These are phyloP conservation scores for Aphanomyces euteiches DNA, from an alignment of 352 stramenopile species.

Conservation along the genomic window DNA sequence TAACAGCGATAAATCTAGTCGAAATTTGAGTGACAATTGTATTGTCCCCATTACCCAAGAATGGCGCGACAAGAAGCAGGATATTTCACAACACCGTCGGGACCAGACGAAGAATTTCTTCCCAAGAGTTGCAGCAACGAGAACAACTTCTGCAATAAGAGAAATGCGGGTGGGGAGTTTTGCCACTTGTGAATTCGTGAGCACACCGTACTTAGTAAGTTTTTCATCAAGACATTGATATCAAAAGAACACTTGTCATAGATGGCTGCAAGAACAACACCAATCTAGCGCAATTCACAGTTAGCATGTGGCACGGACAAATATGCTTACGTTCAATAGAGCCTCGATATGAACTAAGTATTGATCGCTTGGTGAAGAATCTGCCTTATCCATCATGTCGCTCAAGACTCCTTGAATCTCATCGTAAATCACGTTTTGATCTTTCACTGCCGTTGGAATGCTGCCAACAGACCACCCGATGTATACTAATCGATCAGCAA, in stretches of 20 bases:
- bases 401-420: not conserved
- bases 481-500: not conserved
- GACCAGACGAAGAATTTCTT: not conserved
- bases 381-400: not conserved
- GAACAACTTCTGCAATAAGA: constrained; percentile 19
- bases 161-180: not conserved
- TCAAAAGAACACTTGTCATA: constrained; percentile 3
- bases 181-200: not conserved
- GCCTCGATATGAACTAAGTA: not conserved
- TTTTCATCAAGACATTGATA: not conserved
- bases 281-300: constrained; percentile 1
- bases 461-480: not conserved
- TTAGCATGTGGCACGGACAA: not conserved
- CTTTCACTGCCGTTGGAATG: not conserved
- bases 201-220: constrained; percentile 4
- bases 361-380: not conserved
- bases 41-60: not conserved
- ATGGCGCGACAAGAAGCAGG: constrained; percentile 15
- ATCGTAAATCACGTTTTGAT: not conserved
- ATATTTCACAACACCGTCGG: not conserved
- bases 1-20: constrained; percentile 5
- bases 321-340: constrained; percentile 14
- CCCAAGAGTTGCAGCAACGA: constrained; percentile 15
- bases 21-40: no score
- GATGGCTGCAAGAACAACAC: not conserved